A percentile compares a stretch with the other conserved stretches of the same genome.
Evolutionary conservation across 2,329 filamentous ascomycete genomes (phyloP).

Genomic region (Colletotrichum acutatum): DNA sequence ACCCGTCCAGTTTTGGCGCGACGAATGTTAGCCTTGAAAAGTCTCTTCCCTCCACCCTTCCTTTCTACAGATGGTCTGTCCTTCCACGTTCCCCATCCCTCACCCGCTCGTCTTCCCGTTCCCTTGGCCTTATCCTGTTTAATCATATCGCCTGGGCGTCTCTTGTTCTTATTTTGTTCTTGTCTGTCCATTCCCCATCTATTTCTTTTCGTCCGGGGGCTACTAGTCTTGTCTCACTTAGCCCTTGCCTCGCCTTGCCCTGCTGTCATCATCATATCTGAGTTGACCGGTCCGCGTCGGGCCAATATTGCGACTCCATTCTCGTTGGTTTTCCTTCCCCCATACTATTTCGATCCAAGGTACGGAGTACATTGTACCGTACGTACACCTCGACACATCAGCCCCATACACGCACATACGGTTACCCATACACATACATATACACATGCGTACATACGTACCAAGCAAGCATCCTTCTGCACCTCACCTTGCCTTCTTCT

Average conservation of each 20-base stretch:
- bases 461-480: constrained; percentile 25
- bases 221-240: neutral
- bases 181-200: neutral
- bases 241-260: neutral
- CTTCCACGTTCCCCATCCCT: neutral
- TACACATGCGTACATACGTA: constrained; percentile 7
- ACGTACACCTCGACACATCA: neutral
- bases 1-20: constrained; percentile 3
- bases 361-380: neutral
- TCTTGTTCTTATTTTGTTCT: constrained; percentile 7
- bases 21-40: constrained; percentile 25
- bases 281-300: constrained; percentile 20
- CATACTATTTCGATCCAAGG: neutral
- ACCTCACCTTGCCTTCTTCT: constrained; percentile 22
- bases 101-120: neutral
- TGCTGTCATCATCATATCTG: constrained; percentile 2
- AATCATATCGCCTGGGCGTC: neutral
- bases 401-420: neutral
- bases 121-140: neutral
- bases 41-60: constrained; percentile 12
- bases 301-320: constrained; percentile 14
- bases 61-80: neutral
- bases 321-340: neutral
- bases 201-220: neutral
- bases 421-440: neutral